Conservation (phyloP, 306 rosid genomes). For the Prunus mume region DNA sequence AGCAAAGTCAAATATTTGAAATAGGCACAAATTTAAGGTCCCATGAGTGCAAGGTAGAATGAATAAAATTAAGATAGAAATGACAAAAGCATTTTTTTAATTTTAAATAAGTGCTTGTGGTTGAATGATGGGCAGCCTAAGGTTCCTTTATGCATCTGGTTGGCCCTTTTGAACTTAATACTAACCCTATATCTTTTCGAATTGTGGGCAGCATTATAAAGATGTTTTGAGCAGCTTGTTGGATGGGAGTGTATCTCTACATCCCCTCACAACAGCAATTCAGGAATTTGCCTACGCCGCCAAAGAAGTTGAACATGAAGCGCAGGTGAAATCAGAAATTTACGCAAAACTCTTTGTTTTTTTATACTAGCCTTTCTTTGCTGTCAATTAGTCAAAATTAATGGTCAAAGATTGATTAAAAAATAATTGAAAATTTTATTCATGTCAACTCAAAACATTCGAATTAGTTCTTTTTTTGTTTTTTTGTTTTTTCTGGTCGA, state of each 20-base stretch:
- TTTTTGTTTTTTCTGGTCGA: no score
- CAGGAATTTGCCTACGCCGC: constrained; percentile 69
- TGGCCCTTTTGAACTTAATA: background rate
- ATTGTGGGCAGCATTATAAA: constrained; percentile 44
- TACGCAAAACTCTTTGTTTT: background rate
- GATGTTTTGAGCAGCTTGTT: constrained; percentile 48
- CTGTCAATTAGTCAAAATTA: background rate
- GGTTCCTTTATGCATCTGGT: background rate
- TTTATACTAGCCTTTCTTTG: background rate
- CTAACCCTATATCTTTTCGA: background rate
- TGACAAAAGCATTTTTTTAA: no score
- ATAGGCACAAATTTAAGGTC: background rate
- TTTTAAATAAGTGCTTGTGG: background rate
- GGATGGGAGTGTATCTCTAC: constrained; percentile 44
- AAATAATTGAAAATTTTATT: no score
- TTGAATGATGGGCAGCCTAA: background rate
- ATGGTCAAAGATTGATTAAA: background rate
- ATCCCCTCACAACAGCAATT: constrained; percentile 54
- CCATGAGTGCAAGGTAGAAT: background rate
- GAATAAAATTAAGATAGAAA: background rate
- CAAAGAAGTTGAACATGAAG: constrained; percentile 59
- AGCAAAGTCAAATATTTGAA: background rate
- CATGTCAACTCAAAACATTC: no score
- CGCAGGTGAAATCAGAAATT: constrained; percentile 41
- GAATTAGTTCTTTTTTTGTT: no score